These are phyloP conservation scores for Zygoascus tannicola DNA, from an alignment of 805 yeast species.

Conservation along the genomic window DNA sequence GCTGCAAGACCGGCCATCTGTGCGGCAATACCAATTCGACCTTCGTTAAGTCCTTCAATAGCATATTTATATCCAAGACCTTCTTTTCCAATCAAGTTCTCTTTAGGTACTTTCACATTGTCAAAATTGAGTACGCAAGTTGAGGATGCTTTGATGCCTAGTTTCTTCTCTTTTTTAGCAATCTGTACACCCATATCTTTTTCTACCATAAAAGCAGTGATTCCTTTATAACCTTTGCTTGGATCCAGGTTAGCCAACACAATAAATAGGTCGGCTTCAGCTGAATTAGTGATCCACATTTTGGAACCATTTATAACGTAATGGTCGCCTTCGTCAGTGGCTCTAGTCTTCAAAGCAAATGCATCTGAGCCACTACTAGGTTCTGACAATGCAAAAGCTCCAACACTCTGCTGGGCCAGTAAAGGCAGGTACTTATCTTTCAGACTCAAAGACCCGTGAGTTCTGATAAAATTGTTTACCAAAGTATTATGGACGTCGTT, in stretches of 20 bases:
- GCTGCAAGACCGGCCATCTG: conserved; percentile 38
- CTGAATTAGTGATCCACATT: conserved; percentile 40
- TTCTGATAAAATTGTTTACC: conserved; percentile 34
- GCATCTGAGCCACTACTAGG: conserved; percentile 37
- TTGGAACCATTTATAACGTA: conserved; percentile 34
- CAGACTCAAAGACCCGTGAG: conserved; percentile 30
- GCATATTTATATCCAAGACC: conserved; percentile 40
- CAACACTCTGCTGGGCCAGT: conserved; percentile 29
- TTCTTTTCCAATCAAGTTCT: conserved; percentile 34
- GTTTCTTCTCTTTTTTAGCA: conserved; percentile 37
- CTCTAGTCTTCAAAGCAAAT: conserved; percentile 34
- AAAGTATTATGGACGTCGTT: conserved; percentile 40
- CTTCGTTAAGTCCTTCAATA: conserved; percentile 36
- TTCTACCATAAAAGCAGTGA: conserved; percentile 36
- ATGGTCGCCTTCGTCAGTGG: conserved; percentile 30
- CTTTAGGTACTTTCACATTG: conserved; percentile 34
- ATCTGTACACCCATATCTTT: conserved; percentile 33
- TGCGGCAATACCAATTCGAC: conserved; percentile 38
- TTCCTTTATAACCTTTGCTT: conserved; percentile 35
- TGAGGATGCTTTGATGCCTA: conserved; percentile 36
- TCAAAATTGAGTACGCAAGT: conserved; percentile 35
- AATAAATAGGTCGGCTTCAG: conserved; percentile 34
- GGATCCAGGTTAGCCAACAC: conserved; percentile 36
- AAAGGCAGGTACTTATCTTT: conserved; percentile 34
- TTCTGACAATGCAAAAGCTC: conserved; percentile 35